Evolutionary conservation across 2,329 filamentous ascomycete species (phyloP).

Genomic region (Penicillium sp.): DNA sequence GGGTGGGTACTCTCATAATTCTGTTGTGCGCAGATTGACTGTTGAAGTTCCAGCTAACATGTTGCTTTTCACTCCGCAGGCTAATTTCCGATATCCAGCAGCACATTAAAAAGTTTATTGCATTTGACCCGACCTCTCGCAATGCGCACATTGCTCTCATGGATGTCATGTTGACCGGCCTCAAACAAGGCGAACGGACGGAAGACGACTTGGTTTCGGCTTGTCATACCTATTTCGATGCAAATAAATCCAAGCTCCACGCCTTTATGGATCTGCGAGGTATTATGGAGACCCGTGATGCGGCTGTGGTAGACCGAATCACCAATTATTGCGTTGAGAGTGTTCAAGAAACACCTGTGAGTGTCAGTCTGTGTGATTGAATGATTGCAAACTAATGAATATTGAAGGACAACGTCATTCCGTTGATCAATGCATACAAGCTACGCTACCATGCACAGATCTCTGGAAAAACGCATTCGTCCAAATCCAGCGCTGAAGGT

Average conservation of each 20-base stretch:
- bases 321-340: conserved; percentile 11
- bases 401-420: conserved; percentile 26
- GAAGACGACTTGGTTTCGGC: conserved; percentile 36
- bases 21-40: neutral
- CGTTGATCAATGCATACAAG: conserved; percentile 46
- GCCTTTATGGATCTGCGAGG: conserved; percentile 47
- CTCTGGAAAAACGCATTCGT: conserved; percentile 29
- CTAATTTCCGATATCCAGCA: conserved; percentile 30
- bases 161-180: conserved; percentile 30
- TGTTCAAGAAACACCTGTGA: conserved; percentile 25
- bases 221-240: conserved; percentile 44
- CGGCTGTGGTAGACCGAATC: conserved; percentile 15
- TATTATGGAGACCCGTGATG: conserved; percentile 33
- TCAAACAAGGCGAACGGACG: conserved; percentile 27
- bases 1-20: conserved; percentile 32
- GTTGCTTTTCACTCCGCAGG: conserved; percentile 22
- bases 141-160: conserved; percentile 44
- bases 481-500: conserved; percentile 33
- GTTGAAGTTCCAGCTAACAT: neutral
- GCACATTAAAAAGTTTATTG: conserved; percentile 38
- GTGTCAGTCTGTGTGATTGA: conserved; percentile 3
- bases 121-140: conserved; percentile 40
- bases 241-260: conserved; percentile 45
- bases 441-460: conserved; percentile 45
- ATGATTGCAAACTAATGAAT: conserved; percentile 6